Conservation (phyloP, 352 stramenopile species). For the Phytophthora sp. region DNA sequence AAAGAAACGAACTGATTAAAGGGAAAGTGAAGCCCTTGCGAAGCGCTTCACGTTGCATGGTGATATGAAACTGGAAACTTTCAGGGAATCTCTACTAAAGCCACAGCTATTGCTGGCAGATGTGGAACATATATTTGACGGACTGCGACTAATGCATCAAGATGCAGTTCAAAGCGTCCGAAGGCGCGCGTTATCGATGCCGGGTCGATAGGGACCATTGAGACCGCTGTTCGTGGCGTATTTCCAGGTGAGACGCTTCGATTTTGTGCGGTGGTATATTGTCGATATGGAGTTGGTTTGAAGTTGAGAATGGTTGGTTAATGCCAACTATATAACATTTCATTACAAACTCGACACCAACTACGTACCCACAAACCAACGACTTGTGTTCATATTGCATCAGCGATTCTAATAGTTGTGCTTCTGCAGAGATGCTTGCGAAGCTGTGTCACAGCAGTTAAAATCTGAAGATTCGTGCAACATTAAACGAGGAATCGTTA, state of each 20-base stretch:
- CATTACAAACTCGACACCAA: background rate
- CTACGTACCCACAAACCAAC: background rate
- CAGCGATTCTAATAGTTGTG: background rate
- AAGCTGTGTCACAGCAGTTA: background rate
- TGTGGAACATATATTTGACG: background rate
- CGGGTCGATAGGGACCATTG: background rate
- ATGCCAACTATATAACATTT: background rate
- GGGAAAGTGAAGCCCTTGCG: background rate
- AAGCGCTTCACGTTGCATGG: background rate
- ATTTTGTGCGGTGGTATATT: too few species aligned
- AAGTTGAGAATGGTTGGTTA: background rate
- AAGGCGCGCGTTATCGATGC: background rate
- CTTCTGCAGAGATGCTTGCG: background rate
- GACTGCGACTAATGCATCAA: background rate
- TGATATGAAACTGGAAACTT: background rate
- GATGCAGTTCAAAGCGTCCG: slow-evolving; percentile 3
- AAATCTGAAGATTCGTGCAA: background rate
- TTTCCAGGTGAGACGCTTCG: background rate
- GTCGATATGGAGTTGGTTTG: background rate
- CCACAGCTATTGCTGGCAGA: background rate
- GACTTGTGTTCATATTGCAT: too few species aligned
- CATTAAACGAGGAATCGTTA: background rate
- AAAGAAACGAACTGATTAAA: background rate
- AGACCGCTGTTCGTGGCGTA: background rate
- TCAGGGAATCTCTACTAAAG: background rate